Evolutionary conservation across 257 asterid species (phyloP).

Genomic region (Primulina eburnea): DNA sequence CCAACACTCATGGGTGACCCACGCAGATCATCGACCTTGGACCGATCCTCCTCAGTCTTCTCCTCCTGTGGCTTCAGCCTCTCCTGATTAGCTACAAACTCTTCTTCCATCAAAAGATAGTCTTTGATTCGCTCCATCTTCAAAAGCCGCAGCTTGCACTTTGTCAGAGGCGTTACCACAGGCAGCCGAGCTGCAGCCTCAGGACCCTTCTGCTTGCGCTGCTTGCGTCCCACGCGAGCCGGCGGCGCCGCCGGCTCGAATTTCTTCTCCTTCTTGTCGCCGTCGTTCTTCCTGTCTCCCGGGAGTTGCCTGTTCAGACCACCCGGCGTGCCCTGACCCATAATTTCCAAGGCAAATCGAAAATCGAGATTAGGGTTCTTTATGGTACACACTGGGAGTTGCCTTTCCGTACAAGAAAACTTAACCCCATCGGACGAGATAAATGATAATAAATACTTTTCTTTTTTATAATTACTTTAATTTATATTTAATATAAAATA

Average conservation of each 20-base stretch:
- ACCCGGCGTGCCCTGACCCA: slow-evolving; percentile 82
- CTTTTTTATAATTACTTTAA: no score
- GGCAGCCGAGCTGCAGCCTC: slow-evolving; percentile 56
- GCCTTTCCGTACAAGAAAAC: neutral
- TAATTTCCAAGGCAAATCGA: slow-evolving; percentile 18
- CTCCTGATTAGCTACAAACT: slow-evolving; percentile 52
- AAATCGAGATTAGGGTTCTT: slow-evolving; percentile 19
- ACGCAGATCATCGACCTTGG: slow-evolving; percentile 48
- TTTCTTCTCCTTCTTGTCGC: slow-evolving; percentile 66
- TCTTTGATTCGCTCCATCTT: slow-evolving; percentile 65
- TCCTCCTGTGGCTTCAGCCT: slow-evolving; percentile 53
- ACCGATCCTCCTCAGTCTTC: slow-evolving; percentile 52
- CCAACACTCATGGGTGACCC: slow-evolving; percentile 46
- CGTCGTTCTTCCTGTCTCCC: slow-evolving; percentile 55
- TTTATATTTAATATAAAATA: no score
- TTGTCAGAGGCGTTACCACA: slow-evolving; percentile 42
- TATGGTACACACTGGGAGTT: neutral
- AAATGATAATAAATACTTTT: no score
- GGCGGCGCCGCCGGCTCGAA: slow-evolving; percentile 67
- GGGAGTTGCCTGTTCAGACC: slow-evolving; percentile 61
- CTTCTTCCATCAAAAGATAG: slow-evolving; percentile 68
- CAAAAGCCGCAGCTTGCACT: slow-evolving; percentile 50
- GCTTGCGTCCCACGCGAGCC: slow-evolving; percentile 49
- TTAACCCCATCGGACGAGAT: neutral
- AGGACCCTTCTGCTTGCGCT: slow-evolving; percentile 60